These are phyloP conservation scores for Akanthomyces uredinophilus DNA, from an alignment of 2,329 filamentous ascomycete species.

Conservation along the genomic window DNA sequence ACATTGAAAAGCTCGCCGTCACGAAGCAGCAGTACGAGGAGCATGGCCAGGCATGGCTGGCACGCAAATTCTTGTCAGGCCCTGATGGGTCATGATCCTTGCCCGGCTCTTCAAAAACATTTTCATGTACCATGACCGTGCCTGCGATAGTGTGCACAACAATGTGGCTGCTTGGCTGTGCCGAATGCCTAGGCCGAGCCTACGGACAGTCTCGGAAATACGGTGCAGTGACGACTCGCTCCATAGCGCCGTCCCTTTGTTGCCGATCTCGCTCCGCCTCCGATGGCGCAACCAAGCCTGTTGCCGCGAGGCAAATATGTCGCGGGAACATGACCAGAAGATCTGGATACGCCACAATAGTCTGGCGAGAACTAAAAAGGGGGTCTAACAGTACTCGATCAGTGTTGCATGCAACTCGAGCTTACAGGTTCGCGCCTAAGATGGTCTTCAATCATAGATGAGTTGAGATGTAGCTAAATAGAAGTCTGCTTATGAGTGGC, in stretches of 20 bases:
- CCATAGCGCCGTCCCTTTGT: no score
- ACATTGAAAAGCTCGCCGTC: constrained; percentile 65
- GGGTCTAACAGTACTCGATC: not conserved
- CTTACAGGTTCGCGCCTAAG: not conserved
- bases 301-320: not conserved
- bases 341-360: not conserved
- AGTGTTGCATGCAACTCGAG: not conserved
- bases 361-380: no score
- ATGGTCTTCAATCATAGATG: not conserved
- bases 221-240: no score
- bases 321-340: not conserved
- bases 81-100: constrained; percentile 18
- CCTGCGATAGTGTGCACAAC: no score
- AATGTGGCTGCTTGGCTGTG: no score
- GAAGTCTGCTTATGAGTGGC: not conserved
- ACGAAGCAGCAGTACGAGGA: constrained; percentile 90
- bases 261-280: not conserved
- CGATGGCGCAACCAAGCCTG: not conserved
- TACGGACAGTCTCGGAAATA: no score
- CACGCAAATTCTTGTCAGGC: constrained; percentile 59
- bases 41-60: constrained; percentile 69
- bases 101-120: not conserved
- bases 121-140: not conserved
- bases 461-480: constrained; percentile 11
- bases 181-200: no score